These are phyloP conservation scores for Penicillium sp. DNA, from an alignment of 2,329 filamentous ascomycete genomes.

Conservation along the genomic window DNA sequence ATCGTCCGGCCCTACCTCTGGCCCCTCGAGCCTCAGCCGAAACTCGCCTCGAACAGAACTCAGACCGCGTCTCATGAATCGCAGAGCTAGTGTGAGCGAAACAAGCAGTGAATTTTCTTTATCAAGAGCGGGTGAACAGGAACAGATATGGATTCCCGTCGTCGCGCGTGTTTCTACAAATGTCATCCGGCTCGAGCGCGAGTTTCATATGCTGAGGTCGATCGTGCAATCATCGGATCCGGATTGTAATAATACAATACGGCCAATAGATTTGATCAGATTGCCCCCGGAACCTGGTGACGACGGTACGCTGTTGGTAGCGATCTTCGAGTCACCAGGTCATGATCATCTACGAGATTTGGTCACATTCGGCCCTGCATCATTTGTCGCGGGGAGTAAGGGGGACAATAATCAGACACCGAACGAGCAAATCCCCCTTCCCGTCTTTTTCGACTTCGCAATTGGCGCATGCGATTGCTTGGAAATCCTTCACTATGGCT, in stretches of 20 bases:
- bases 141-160: constrained; percentile 58
- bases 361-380: constrained; percentile 75
- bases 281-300: constrained; percentile 68
- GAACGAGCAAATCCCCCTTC: constrained; percentile 64
- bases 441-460: constrained; percentile 83
- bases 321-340: constrained; percentile 77
- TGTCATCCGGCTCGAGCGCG: constrained; percentile 76
- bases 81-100: constrained; percentile 53
- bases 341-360: constrained; percentile 68
- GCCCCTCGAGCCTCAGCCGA: constrained; percentile 43
- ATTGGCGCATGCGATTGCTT: constrained; percentile 83
- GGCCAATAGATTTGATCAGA: constrained; percentile 74
- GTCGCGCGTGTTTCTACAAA: constrained; percentile 82
- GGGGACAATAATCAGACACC: constrained; percentile 50
- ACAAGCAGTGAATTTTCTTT: constrained; percentile 44
- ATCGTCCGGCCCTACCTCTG: constrained; percentile 24
- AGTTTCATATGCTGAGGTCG: constrained; percentile 77
- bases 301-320: constrained; percentile 68
- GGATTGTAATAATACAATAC: constrained; percentile 71
- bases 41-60: constrained; percentile 44
- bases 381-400: constrained; percentile 58
- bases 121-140: constrained; percentile 39
- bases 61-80: constrained; percentile 44
- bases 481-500: constrained; percentile 85
- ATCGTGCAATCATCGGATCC: constrained; percentile 71